Evolutionary conservation across 2,329 filamentous ascomycete genomes (phyloP).

Genomic region (Colletotrichum somersetense): DNA sequence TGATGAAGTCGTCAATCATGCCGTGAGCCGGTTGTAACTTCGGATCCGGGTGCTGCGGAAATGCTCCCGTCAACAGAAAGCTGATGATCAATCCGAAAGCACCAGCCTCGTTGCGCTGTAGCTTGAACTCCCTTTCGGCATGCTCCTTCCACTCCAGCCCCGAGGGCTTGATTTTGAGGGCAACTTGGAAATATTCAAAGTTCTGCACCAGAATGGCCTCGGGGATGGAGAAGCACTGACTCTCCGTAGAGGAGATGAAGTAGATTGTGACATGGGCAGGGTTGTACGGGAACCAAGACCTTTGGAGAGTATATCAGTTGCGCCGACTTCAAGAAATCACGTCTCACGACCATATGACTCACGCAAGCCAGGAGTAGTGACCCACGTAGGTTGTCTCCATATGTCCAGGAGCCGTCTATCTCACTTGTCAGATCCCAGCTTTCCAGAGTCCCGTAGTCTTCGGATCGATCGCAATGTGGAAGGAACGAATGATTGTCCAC

Average conservation of each 20-base stretch:
- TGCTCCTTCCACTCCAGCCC: conserved; percentile 7
- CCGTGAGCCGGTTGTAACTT: neutral
- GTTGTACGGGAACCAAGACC: conserved; percentile 31
- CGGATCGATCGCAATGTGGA: neutral
- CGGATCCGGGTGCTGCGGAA: conserved; percentile 16
- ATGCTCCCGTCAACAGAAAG: conserved; percentile 27
- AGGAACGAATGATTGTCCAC: neutral
- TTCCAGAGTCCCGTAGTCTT: neutral
- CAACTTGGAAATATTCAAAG: conserved; percentile 9
- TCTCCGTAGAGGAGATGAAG: neutral
- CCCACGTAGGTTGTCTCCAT: conserved; percentile 19
- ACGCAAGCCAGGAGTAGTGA: conserved; percentile 26
- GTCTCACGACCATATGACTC: neutral
- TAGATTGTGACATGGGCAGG: conserved; percentile 20
- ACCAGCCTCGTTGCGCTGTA: neutral
- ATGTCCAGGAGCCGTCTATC: conserved; percentile 19
- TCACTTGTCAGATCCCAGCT: neutral
- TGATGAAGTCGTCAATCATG: conserved; percentile 21
- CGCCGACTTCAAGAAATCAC: too few species aligned
- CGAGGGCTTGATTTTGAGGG: neutral
- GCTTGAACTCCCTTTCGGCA: neutral
- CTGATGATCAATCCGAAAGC: conserved; percentile 21
- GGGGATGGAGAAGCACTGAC: conserved; percentile 3
- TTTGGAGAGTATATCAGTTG: neutral
- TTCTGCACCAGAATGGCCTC: conserved; percentile 14